phyloP scores from a whole-genome alignment of 73 alveolate species.

The Tetrahymena elliotti region DNA sequence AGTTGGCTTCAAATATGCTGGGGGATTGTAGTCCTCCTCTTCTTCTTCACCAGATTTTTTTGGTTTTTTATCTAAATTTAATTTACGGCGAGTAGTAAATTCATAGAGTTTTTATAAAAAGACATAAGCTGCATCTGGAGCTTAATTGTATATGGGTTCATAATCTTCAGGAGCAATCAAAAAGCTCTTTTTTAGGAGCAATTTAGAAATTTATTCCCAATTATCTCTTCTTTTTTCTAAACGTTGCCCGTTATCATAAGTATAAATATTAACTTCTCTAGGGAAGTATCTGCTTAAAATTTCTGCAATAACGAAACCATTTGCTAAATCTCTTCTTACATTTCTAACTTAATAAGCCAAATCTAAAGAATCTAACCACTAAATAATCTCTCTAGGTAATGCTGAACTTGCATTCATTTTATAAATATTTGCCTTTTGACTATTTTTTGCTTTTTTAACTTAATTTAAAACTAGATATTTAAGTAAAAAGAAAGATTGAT shows the following conservation, averaged over 20 bases:
- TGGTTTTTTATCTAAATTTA: conserved; percentile 20
- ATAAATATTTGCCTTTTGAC: neutral
- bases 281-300: conserved; percentile 32
- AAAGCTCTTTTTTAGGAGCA: conserved; percentile 17
- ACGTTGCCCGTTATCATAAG: conserved; percentile 16
- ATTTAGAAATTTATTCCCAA: conserved; percentile 37
- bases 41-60: conserved; percentile 4
- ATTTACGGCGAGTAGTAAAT: conserved; percentile 8
- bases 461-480: neutral
- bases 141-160: conserved; percentile 38
- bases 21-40: conserved; percentile 6
- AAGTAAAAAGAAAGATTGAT: neutral
- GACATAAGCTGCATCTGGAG: conserved; percentile 38
- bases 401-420: neutral
- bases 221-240: conserved; percentile 30
- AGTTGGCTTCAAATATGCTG: conserved; percentile 36
- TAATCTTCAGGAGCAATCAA: conserved; percentile 16
- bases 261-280: conserved; percentile 29
- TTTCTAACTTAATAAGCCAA: conserved; percentile 35
- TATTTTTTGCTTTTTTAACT: neutral
- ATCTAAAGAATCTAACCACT: conserved; percentile 44
- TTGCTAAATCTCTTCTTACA: conserved; percentile 44
- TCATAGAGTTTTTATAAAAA: conserved; percentile 26
- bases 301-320: conserved; percentile 42
- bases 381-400: conserved; percentile 38